Conservation (phyloP, 106 monocot genomes). For the Dioscorea dumetorum region DNA sequence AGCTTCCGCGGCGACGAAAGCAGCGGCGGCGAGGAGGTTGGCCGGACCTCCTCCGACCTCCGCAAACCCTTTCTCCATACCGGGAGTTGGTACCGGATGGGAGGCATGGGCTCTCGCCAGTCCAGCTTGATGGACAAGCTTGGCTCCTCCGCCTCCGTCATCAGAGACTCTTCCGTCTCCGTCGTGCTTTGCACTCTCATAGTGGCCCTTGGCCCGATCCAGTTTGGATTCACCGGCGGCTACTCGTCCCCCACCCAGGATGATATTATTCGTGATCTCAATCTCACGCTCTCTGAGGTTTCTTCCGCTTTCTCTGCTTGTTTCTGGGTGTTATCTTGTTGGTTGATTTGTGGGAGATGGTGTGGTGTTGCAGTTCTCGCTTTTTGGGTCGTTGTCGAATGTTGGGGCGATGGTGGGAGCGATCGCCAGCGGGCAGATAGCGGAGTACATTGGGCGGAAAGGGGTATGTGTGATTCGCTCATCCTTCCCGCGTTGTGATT, state of each 20-base stretch:
- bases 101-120: conserved; percentile 76
- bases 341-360: not conserved
- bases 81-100: conserved; percentile 91
- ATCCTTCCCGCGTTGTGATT: not conserved
- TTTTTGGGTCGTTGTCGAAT: conserved; percentile 91
- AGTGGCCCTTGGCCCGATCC: conserved; percentile 95
- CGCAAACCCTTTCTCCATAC: conserved; percentile 86
- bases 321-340: not conserved
- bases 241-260: conserved; percentile 87
- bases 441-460: conserved; percentile 91
- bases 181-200: conserved; percentile 87
- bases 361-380: conserved; percentile 45
- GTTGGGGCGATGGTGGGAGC: conserved; percentile 97
- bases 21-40: conserved; percentile 20
- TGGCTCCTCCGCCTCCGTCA: conserved; percentile 63
- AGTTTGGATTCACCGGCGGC: conserved; percentile 93
- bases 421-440: conserved; percentile 89
- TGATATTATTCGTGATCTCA: conserved; percentile 61
- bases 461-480: conserved; percentile 34
- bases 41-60: conserved; percentile 10
- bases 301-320: not conserved
- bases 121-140: conserved; percentile 67
- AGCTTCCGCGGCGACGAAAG: conserved; percentile 65
- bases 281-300: conserved; percentile 78
- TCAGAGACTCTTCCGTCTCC: conserved; percentile 81